Percentiles rank a stretch among this genome's conserved stretches.
Conservation (phyloP, 345 rosid species). For the Balakata baccata region DNA sequence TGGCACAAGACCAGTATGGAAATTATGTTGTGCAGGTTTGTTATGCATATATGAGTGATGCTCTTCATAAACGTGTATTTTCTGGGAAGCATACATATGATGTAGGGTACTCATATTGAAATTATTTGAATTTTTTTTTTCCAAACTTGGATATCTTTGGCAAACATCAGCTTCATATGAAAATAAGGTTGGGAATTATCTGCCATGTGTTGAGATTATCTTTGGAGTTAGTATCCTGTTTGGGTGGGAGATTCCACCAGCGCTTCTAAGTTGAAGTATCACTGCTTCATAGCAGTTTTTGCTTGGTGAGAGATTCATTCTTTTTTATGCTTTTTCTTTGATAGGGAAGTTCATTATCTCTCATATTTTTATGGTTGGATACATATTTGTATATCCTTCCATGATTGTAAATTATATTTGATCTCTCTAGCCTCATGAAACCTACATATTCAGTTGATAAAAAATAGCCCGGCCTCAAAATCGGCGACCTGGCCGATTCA, state of each 20-base stretch:
- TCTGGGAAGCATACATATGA: not conserved
- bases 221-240: not conserved
- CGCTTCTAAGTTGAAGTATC: not conserved
- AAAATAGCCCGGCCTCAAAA: too few species aligned
- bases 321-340: not conserved
- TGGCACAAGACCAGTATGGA: constrained; percentile 97
- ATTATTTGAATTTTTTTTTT: not conserved
- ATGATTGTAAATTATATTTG: not conserved
- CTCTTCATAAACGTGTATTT: not conserved
- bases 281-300: not conserved
- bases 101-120: not conserved
- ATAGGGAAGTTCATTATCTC: not conserved
- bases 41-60: not conserved
- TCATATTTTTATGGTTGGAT: not conserved
- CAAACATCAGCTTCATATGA: not conserved
- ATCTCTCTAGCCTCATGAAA: not conserved
- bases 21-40: constrained; percentile 98
- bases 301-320: not conserved
- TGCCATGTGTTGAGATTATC: not conserved
- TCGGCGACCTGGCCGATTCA: too few species aligned
- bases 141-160: not conserved
- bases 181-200: not conserved
- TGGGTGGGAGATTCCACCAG: not conserved
- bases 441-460: too few species aligned
- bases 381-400: not conserved